Evolutionary conservation across 2,329 filamentous ascomycete species (phyloP).

Genomic region (Cyphellophora attinorum): DNA sequence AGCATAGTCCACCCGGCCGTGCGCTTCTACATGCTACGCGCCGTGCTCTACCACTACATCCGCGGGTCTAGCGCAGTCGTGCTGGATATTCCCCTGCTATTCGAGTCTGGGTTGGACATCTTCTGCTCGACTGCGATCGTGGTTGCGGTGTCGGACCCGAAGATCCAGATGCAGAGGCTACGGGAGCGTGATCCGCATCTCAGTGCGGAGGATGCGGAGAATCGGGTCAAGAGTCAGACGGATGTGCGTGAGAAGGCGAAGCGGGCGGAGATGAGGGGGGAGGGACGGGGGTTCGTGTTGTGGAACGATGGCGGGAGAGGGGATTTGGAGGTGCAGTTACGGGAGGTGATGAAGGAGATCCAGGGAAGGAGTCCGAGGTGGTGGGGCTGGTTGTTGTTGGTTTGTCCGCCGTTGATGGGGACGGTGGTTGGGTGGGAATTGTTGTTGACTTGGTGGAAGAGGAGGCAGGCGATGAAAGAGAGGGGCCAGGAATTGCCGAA

Average conservation of each 20-base stretch:
- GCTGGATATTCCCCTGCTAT: constrained; percentile 82
- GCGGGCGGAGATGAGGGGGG: constrained; percentile 55
- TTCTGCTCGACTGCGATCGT: constrained; percentile 81
- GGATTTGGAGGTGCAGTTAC: constrained; percentile 59
- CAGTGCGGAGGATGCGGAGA: constrained; percentile 74
- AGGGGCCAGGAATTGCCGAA: constrained; percentile 31
- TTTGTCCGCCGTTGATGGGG: constrained; percentile 67
- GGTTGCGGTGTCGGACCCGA: constrained; percentile 71
- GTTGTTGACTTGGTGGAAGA: constrained; percentile 57
- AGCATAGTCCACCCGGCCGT: constrained; percentile 89
- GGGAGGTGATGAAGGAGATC: constrained; percentile 55
- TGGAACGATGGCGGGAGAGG: constrained; percentile 78
- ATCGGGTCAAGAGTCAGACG: constrained; percentile 76
- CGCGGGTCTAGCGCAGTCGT: constrained; percentile 79
- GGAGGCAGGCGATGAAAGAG: constrained; percentile 44
- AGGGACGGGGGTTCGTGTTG: constrained; percentile 60
- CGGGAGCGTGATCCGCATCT: constrained; percentile 68
- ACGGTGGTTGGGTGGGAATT: constrained; percentile 61
- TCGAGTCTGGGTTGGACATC: constrained; percentile 77
- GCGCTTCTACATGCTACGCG: constrained; percentile 67
- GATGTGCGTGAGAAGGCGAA: constrained; percentile 77
- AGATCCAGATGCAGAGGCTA: constrained; percentile 72
- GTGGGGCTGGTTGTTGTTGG: constrained; percentile 67
- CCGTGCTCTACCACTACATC: constrained; percentile 64
- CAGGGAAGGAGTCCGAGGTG: constrained; percentile 58